Evolutionary conservation across 176 grass and related monocot genomes (phyloP).

Genomic region (Phoenix roebelenii): DNA sequence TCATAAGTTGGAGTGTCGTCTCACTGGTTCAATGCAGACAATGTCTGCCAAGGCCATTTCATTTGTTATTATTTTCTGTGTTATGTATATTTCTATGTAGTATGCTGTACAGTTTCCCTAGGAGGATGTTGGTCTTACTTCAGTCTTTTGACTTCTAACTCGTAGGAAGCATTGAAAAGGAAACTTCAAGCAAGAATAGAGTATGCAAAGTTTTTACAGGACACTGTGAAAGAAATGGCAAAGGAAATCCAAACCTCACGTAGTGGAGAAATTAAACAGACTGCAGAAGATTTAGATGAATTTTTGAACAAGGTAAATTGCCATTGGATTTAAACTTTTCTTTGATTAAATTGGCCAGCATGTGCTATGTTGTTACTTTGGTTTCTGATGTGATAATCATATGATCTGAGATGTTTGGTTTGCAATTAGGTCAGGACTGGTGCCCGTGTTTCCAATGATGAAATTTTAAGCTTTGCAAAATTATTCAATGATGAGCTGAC

Average conservation of each 20-base stretch:
- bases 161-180: conserved; percentile 75
- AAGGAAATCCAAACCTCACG: conserved; percentile 75
- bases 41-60: no score
- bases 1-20: no score
- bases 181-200: conserved; percentile 90
- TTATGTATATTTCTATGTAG: neutral
- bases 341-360: conserved; percentile 15
- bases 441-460: conserved; percentile 75
- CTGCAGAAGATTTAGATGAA: conserved; percentile 88
- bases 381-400: conserved; percentile 19
- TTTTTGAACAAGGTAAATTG: conserved; percentile 69
- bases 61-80: neutral
- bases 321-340: neutral
- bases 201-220: conserved; percentile 93
- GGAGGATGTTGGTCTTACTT: neutral
- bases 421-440: conserved; percentile 78
- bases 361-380: neutral
- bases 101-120: no score
- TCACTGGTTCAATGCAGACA: no score
- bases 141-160: conserved; percentile 12
- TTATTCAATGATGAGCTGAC: conserved; percentile 97
- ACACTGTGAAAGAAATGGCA: conserved; percentile 86
- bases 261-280: conserved; percentile 74
- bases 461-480: conserved; percentile 95
- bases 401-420: conserved; percentile 30